Evolutionary conservation across 305 asterid species (phyloP).

Genomic region (Striga hermonthica): DNA sequence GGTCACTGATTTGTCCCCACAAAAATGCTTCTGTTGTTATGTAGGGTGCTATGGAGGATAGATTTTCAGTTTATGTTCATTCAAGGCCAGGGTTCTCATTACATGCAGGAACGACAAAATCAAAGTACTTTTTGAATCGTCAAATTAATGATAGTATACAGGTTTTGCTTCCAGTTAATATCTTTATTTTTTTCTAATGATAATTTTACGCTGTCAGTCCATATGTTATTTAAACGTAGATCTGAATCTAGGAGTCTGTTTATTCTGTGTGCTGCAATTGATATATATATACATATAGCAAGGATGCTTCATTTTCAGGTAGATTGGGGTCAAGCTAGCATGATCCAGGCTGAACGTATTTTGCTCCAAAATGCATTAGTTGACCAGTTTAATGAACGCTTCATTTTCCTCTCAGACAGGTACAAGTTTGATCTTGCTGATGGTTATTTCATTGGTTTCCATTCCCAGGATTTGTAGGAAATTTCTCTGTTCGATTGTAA

Average conservation of each 20-base stretch:
- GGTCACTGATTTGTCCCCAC: slow-evolving; percentile 15
- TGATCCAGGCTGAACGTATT: slow-evolving; percentile 74
- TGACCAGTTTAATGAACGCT: slow-evolving; percentile 56
- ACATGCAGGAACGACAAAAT: slow-evolving; percentile 56
- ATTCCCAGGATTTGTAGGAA: slow-evolving; percentile 2
- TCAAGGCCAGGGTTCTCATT: slow-evolving; percentile 70
- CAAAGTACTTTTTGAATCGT: slow-evolving; percentile 54
- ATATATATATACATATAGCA: slow-evolving; percentile 32
- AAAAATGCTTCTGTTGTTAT: slow-evolving; percentile 27
- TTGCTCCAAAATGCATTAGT: slow-evolving; percentile 56
- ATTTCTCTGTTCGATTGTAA: not conserved
- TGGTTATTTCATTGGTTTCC: slow-evolving; percentile 2
- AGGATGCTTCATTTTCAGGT: slow-evolving; percentile 44
- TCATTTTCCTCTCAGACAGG: slow-evolving; percentile 77
- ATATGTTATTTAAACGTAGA: slow-evolving; percentile 20
- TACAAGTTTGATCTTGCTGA: slow-evolving; percentile 28
- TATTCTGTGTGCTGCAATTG: slow-evolving; percentile 14
- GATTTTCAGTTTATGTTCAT: slow-evolving; percentile 62
- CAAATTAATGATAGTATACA: slow-evolving; percentile 67
- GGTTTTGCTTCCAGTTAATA: slow-evolving; percentile 39
- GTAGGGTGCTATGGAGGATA: slow-evolving; percentile 57
- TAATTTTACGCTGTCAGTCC: no score
- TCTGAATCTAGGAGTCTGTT: slow-evolving; percentile 23
- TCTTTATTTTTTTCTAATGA: not conserved
- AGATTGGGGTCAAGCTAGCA: slow-evolving; percentile 85